These are phyloP conservation scores for Candida endomychidarum DNA, from an alignment of 805 yeast genomes.

Conservation along the genomic window DNA sequence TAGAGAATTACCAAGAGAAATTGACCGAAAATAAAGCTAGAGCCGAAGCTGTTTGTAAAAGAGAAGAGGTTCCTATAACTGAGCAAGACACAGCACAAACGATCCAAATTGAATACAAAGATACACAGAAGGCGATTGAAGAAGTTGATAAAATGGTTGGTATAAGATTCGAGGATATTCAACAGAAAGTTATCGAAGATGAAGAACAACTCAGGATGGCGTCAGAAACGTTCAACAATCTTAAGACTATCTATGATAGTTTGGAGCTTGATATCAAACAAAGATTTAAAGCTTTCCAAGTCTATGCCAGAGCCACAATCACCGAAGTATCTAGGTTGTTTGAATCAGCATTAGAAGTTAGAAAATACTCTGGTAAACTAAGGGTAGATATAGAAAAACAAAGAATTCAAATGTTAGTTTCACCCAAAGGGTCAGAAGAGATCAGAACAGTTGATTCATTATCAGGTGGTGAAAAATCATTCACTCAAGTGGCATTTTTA, in stretches of 20 bases:
- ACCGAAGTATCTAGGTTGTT: slow-evolving; percentile 44
- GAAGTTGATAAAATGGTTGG: slow-evolving; percentile 56
- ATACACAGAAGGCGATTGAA: slow-evolving; percentile 46
- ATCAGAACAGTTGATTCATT: slow-evolving; percentile 75
- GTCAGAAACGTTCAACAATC: slow-evolving; percentile 35
- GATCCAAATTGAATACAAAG: slow-evolving; percentile 49
- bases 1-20: slow-evolving; percentile 23
- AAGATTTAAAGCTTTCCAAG: slow-evolving; percentile 33
- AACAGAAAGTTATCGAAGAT: slow-evolving; percentile 44
- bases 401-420: slow-evolving; percentile 56
- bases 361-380: slow-evolving; percentile 76
- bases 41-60: slow-evolving; percentile 45
- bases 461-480: slow-evolving; percentile 97
- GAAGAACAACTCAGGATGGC: slow-evolving; percentile 46
- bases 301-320: slow-evolving; percentile 30
- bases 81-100: slow-evolving; percentile 46
- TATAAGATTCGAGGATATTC: slow-evolving; percentile 54
- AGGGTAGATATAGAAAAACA: slow-evolving; percentile 56
- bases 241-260: slow-evolving; percentile 25
- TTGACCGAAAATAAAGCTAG: slow-evolving; percentile 22
- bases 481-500: slow-evolving; percentile 83
- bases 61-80: slow-evolving; percentile 44
- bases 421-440: slow-evolving; percentile 57
- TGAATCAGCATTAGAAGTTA: slow-evolving; percentile 54
- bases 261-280: slow-evolving; percentile 30